Evolutionary conservation across 2,329 filamentous ascomycete species (phyloP).

Genomic region (Pseudofabraea citricarpa): DNA sequence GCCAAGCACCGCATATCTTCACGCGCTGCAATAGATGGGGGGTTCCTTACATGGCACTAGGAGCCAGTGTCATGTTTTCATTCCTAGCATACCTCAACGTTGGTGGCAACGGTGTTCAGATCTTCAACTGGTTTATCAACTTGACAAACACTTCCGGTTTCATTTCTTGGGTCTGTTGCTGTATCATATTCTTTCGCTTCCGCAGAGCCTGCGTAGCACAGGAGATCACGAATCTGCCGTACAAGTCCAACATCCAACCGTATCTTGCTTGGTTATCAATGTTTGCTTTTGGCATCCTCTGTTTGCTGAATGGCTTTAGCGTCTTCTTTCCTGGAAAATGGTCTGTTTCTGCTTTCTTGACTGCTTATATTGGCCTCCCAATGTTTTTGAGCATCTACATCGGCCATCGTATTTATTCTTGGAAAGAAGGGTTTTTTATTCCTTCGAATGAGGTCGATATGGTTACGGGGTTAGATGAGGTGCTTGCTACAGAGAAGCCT

Average conservation of each 20-base stretch:
- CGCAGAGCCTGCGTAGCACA: conserved; percentile 42
- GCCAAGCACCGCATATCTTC: conserved; percentile 46
- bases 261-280: conserved; percentile 51
- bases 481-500: neutral
- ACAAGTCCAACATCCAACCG: conserved; percentile 48
- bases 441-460: neutral
- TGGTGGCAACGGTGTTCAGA: conserved; percentile 36
- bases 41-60: conserved; percentile 44
- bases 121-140: conserved; percentile 53
- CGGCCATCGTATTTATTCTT: conserved; percentile 41
- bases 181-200: conserved; percentile 55
- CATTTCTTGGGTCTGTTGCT: conserved; percentile 49
- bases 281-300: conserved; percentile 41
- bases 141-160: conserved; percentile 47
- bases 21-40: conserved; percentile 44
- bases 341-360: conserved; percentile 51
- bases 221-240: conserved; percentile 43
- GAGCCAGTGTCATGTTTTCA: conserved; percentile 35
- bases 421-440: conserved; percentile 38
- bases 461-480: neutral
- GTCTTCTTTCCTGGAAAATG: conserved; percentile 58
- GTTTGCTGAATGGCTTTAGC: conserved; percentile 58
- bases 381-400: conserved; percentile 53
- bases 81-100: conserved; percentile 43
- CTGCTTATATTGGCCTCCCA: conserved; percentile 61